Base-by-base conservation (phyloP, 805 yeast genomes). In the Blastobotrys muscicola region DNA sequence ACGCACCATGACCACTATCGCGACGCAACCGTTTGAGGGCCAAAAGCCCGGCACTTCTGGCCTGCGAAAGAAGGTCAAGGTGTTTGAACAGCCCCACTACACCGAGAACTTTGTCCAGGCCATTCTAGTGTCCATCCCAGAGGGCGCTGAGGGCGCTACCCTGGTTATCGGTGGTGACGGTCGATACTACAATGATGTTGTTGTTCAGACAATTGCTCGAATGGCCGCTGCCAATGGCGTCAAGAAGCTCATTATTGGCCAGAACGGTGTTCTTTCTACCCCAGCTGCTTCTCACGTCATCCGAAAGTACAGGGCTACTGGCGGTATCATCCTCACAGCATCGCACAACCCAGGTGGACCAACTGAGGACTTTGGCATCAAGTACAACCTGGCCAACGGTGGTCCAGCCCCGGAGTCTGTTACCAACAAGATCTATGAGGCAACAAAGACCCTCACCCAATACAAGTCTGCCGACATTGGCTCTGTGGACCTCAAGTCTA, bases 21-120 rank as follows among this genome's bases (percentile, higher is more conserved):
- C 73, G 33, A 89, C 97, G 15, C 77, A 73, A 9, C 80, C 95
- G 0, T 90, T 76, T 64, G 71, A 66, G 36, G 98, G 89, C 67
- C 98, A 90, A 64, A 92, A 89, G 62, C 97, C 98, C 9, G 98
- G 98, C 32, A 90, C 98, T 15, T 90, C 97, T 6, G 98, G 98
- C 16, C 76, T 90, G 39, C 77, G 98, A 58, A 90, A 90, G 72
- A 87, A 82, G 68, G 95, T 90, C 36, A 72, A 71, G 16, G 89
- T 85, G 20, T 90, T 90, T 69, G 77, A 85, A 66, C 79, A 78
- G 55, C 69, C 71, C 9, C 69, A 85, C 61, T 90, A 90, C 68
- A 82, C 95, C 1, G 97, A 90, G 64, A 90, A 92, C 70, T 90
- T 90, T 67, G 75, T 92, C 53, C 98, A 90, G 65, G 76, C 96